Percentiles rank a stretch among this genome's conserved stretches.
Evolutionary conservation across 169 alveolate species (phyloP).

Genomic region (Plasmodium coatneyi): DNA sequence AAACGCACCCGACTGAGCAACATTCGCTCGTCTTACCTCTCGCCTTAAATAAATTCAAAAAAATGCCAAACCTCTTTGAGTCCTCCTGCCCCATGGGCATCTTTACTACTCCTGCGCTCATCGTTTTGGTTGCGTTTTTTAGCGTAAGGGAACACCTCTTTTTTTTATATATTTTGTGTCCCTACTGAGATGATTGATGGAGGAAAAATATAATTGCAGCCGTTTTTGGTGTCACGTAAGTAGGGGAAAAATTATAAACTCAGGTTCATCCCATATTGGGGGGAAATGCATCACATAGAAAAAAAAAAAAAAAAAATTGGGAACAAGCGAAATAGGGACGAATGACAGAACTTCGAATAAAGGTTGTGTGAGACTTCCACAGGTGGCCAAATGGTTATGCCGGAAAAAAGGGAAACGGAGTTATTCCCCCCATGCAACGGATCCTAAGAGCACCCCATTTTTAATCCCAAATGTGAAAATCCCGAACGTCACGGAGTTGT

Average conservation of each 20-base stretch:
- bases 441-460: conserved; percentile 2
- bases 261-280: background rate
- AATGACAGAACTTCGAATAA: background rate
- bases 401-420: background rate
- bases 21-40: conserved; percentile 18
- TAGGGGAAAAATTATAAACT: background rate
- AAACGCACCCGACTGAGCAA: background rate
- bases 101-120: background rate
- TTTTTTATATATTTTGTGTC: background rate
- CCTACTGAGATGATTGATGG: background rate
- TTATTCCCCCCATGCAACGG: background rate
- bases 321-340: background rate
- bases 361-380: background rate
- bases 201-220: background rate
- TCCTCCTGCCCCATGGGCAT: conserved; percentile 12
- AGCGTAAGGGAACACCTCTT: background rate
- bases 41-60: conserved; percentile 26
- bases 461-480: background rate
- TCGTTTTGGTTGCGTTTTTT: background rate
- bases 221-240: background rate
- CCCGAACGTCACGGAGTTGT: background rate
- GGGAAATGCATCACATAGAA: background rate
- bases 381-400: background rate
- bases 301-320: background rate
- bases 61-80: conserved; percentile 1